phyloP scores from a whole-genome alignment of 2,329 filamentous ascomycete species.

The Phaeoacremonium minimum region DNA sequence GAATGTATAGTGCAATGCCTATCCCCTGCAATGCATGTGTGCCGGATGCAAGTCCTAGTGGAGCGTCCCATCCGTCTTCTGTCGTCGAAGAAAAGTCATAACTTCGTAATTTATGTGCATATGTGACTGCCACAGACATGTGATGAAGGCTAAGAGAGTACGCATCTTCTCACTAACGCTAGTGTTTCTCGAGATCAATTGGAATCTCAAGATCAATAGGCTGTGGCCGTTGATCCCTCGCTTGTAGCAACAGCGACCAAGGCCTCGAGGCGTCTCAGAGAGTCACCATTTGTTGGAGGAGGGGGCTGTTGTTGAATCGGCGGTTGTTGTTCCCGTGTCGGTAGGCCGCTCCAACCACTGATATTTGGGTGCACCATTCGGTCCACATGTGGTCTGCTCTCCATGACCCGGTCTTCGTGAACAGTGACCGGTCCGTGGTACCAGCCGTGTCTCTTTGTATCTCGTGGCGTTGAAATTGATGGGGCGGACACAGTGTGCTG shows the following conservation, averaged over 20 bases:
- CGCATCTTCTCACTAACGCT: too few relatives aligned
- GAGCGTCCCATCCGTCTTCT: background rate
- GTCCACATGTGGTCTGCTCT: constrained; percentile 40
- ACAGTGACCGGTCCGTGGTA: constrained; percentile 52
- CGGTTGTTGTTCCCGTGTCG: constrained; percentile 26
- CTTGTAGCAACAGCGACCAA: constrained; percentile 62
- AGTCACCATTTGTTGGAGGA: constrained; percentile 29
- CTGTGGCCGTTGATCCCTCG: constrained; percentile 32
- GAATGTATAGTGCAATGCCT: background rate
- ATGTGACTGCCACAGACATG: too few relatives aligned
- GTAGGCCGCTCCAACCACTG: constrained; percentile 46
- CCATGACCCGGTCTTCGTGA: constrained; percentile 30
- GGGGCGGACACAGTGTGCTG: constrained; percentile 60
- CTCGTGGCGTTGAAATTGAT: constrained; percentile 49
- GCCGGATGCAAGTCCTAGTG: too few relatives aligned
- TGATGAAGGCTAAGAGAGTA: too few relatives aligned
- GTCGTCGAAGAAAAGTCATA: background rate
- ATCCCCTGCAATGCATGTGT: constrained; percentile 1
- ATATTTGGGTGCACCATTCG: constrained; percentile 56
- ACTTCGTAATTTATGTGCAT: background rate
- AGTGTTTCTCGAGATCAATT: too few relatives aligned
- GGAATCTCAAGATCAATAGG: constrained; percentile 14
- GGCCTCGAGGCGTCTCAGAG: constrained; percentile 55
- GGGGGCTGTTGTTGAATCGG: constrained; percentile 22
- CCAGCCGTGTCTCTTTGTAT: constrained; percentile 67